Evolutionary conservation across 2,329 filamentous ascomycete species (phyloP), one percentile per base, ranked within the genome.

Genomic region (Ophiosphaerella korrae): DNA sequence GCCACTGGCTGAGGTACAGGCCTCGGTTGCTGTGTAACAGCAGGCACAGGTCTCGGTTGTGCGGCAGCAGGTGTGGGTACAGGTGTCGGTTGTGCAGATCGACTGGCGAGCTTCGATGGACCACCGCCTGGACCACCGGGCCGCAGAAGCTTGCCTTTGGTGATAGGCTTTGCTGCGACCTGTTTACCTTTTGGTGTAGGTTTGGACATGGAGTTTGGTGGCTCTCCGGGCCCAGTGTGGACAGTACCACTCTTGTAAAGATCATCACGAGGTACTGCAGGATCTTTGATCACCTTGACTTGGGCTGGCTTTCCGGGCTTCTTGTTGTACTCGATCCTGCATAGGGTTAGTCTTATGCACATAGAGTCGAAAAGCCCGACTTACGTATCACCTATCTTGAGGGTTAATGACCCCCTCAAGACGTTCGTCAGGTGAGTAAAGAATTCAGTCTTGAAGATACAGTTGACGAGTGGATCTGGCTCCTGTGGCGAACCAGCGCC

Each of bases 391-490:
- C 80, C 85, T 55, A 97, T 88, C 75, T 89, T 91, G 41, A 99
- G 77, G 69, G 87, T 91, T 69, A 96, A 84, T 8, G 89, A 87
- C 7, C 89, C 90, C 3, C 89, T 87, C 75, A 95, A 89, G 45
- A 86, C 85, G 43, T 85, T 86, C 69, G 88, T 86, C 77, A 99
- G 86, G 57, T 97, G 92, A 0, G 93, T 95, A 70, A 97, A 96
- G 75, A 99, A 87, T 69, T 99, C 94, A 0, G 94, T 99, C 80
- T 99, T 99, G 74, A 99, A 86, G 16, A 97, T 79, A 69, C 94
- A 99, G 76, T 88, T 96, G 66, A 99, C 75, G 18, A 99, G 81
- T n/a, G 94, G 92, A 73, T 99, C 94, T 0, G 94, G 82, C 71
- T 97, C 93, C 69, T 96, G 91, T 7, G 88, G 87, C 29, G 92